Evolutionary conservation across 768 basidiomycete species (phyloP), one percentile per base, ranked within the genome.

Genomic region (Cyclocybe cylindracea): DNA sequence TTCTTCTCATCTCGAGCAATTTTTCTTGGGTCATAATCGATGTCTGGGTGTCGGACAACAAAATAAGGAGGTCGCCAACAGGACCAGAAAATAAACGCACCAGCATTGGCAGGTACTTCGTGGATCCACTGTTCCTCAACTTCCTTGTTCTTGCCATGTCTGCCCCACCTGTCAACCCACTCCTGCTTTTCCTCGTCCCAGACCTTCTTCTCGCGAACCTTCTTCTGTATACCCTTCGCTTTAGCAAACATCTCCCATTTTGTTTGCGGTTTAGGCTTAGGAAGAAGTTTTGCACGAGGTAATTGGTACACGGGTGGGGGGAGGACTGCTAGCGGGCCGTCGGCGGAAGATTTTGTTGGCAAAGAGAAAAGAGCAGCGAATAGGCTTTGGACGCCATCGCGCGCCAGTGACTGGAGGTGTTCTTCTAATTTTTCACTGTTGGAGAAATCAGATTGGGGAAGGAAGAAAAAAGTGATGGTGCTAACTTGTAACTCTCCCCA

Each of bases 201-300:
- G 4, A 85, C 81, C 60, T 86, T 85, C 73, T 82, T 89, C 10
- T 96, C 92, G 40, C 82, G 82, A 43, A 73, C 79, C 63, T 74
- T 83, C 62, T 97, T 84, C 62, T 84, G 83, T 62, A 98, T 98
- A 35, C 97, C 97, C 74, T 97, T 98, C 35, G 91, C 87, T 42
- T 86, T 84, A 4, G 96, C 96, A 63, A 98, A 99, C 50, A 83
- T 78, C 74, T 98, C 92, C 97, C 97, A 99, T 70, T 97, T 98
- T 6, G 96, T 98, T 33, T 79, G 84, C 7, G 88, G 87, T 70
- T 96, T 97, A 2, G 90, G 89, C 62, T 94, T 95, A 0, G 95
- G 97, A 2, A 98, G 76, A 0, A 91, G 92, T 67, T 99, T 98
- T 31, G 94, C 81, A 18, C 97, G 83, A 0, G 97, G 97, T 1